Conservation (phyloP, 140 eudicot genomes). For the Cichorium intybus region DNA sequence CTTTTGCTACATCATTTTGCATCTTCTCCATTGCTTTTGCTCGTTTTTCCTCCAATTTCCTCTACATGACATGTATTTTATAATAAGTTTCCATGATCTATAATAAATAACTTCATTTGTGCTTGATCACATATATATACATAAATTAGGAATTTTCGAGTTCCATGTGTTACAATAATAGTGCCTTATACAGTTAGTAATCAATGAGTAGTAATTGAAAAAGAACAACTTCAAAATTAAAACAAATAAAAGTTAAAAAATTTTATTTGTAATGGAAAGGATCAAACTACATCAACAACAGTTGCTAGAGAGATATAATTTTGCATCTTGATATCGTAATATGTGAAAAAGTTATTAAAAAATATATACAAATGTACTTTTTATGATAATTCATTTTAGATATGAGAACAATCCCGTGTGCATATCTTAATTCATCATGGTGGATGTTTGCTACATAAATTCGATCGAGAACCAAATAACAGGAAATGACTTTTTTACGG, state of each 20-base stretch:
- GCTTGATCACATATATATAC: background rate
- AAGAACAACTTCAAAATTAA: background rate
- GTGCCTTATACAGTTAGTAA: background rate
- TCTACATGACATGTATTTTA: conserved; percentile 30
- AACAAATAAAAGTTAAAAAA: background rate
- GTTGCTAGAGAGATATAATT: background rate
- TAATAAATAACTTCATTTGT: background rate
- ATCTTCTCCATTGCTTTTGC: conserved; percentile 87
- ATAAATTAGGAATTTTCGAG: background rate
- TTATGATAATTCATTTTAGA: background rate
- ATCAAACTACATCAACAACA: background rate
- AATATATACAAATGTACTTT: background rate
- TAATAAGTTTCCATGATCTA: background rate
- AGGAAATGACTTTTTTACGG: too few species aligned
- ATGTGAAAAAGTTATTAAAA: too few species aligned
- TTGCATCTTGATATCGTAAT: too few species aligned
- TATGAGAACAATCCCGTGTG: too few species aligned
- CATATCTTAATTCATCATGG: too few species aligned
- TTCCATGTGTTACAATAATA: background rate
- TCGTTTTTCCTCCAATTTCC: conserved; percentile 89
- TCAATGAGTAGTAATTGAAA: background rate
- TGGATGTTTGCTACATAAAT: too few species aligned
- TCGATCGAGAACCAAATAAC: too few species aligned
- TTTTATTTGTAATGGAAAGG: background rate
- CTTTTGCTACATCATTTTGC: conserved; percentile 89